These are phyloP conservation scores for Barbatosphaeria neglecta DNA, from an alignment of 495 filamentous ascomycete genomes.

Conservation along the genomic window DNA sequence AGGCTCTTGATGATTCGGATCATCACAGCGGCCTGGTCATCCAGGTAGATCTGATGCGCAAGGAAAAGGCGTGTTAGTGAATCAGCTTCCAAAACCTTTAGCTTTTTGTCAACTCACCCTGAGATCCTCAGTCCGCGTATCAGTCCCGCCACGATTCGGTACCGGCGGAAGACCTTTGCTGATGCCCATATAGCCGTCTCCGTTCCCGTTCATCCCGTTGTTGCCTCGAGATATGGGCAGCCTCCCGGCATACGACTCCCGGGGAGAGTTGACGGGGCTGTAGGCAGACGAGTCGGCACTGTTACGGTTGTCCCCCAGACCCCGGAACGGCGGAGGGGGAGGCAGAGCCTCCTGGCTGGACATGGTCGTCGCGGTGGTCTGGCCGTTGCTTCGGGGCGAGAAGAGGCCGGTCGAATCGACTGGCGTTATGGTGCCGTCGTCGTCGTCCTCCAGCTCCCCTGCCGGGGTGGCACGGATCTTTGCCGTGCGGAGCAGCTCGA, in stretches of 20 bases:
- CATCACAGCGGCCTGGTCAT: conserved; percentile 70
- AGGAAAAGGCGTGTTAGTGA: neutral
- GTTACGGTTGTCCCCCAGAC: conserved; percentile 26
- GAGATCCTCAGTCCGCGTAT: conserved; percentile 56
- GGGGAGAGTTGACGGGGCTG: conserved; percentile 41
- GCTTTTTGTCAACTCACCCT: conserved; percentile 21
- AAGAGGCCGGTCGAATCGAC: conserved; percentile 43
- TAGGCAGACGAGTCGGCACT: conserved; percentile 44
- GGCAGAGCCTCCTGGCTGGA: conserved; percentile 25
- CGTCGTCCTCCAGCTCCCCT: conserved; percentile 65
- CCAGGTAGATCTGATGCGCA: conserved; percentile 49
- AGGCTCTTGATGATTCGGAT: conserved; percentile 75
- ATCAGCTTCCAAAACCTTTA: conserved; percentile 27
- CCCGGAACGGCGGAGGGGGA: conserved; percentile 37
- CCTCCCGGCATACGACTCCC: conserved; percentile 30
- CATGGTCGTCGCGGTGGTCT: conserved; percentile 18
- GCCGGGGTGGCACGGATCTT: conserved; percentile 69
- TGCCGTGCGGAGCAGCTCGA: conserved; percentile 71
- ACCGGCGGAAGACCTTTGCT: conserved; percentile 24
- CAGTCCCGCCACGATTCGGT: conserved; percentile 20
- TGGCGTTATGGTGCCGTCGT: conserved; percentile 46
- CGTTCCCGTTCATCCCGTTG: conserved; percentile 17
- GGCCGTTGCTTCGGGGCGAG: conserved; percentile 30
- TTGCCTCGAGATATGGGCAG: conserved; percentile 22
- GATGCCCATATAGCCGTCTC: conserved; percentile 16